Evolutionary conservation across 208 protist species (phyloP), one percentile per base, ranked within the genome.

Genomic region (Leishmania tropica): DNA sequence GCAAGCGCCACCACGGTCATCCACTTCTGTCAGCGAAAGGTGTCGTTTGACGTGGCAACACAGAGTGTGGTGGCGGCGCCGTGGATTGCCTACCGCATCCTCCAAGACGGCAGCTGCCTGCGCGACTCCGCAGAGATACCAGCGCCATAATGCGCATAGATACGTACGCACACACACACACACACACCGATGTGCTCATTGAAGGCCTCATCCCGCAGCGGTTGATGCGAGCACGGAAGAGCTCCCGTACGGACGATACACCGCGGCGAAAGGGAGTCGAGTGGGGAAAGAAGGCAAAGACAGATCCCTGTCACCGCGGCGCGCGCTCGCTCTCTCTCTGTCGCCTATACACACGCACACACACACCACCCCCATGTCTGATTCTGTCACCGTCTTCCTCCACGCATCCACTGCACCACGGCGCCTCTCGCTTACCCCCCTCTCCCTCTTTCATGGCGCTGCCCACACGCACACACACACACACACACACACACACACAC

Each of bases 11-110:
- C 37, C 8, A 56, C 62, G 0, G 40, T 88, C 51, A 84, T 87
- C 13, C 81, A 94, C 72, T 92, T 90, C 68, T 88, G 76, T 47
- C 90, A 92, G 67, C 83, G 90, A 3, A 76, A 87, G 13, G 72
- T 85, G 48, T 70, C 56, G 2, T 80, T 56, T 13, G 73, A 75
- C 10, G 76, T 56, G 17, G 42, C 58, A 40, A n/a, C 67, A 60
- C 54, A 89, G 80, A 76, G 72, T 21, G 65, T 73, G 45, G 74
- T 89, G 76, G 77, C 28, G 21, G 67, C 67, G 28, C 75, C 77
- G 17, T 85, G 83, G 70, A 75, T 60, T 7, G 19, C 28, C 1
- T 86, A 72, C n/a, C 56, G 83, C 64, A 70, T 86, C 24, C 10
- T 76, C 31, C 40, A 45, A 45, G 83, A 83, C 31, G 79, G 83